Evolutionary conservation across 371 early-diverging fungal species (phyloP).

Genomic region (Cokeromyces recurvatus): DNA sequence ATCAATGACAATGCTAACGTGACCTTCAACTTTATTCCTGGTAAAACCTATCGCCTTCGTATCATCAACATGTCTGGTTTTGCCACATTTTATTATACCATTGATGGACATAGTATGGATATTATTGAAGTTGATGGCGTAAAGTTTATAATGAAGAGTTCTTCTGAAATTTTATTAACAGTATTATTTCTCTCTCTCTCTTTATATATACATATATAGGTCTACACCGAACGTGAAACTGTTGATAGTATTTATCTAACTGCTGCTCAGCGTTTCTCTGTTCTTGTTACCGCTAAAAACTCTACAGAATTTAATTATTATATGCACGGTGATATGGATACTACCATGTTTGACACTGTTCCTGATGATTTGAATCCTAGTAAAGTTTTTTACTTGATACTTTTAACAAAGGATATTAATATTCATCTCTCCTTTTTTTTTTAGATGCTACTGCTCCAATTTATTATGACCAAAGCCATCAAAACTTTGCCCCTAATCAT

Average conservation of each 20-base stretch:
- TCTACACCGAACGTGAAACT: conserved; percentile 32
- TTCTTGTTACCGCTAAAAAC: conserved; percentile 65
- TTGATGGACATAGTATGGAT: conserved; percentile 71
- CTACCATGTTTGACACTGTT: conserved; percentile 63
- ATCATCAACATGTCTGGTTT: conserved; percentile 71
- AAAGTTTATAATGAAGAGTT: no score
- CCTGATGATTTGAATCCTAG: conserved; percentile 43
- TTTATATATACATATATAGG: conserved; percentile 1
- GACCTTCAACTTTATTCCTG: conserved; percentile 52
- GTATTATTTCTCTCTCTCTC: no score
- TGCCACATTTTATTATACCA: conserved; percentile 64
- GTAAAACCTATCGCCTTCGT: conserved; percentile 75
- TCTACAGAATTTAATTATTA: conserved; percentile 56
- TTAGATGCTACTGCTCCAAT: conserved; percentile 43
- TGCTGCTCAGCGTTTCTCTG: conserved; percentile 64
- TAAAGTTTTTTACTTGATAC: not conserved
- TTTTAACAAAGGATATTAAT: not conserved
- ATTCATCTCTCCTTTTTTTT: not conserved
- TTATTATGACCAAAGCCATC: conserved; percentile 35
- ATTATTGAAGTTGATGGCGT: conserved; percentile 81
- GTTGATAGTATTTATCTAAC: conserved; percentile 49
- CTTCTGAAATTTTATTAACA: no score
- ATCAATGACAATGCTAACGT: conserved; percentile 43
- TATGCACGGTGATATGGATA: conserved; percentile 69
- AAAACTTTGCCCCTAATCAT: conserved; percentile 26